Base-by-base conservation (phyloP, 108 stramenopile species). In the Cyclotella baltica region DNA sequence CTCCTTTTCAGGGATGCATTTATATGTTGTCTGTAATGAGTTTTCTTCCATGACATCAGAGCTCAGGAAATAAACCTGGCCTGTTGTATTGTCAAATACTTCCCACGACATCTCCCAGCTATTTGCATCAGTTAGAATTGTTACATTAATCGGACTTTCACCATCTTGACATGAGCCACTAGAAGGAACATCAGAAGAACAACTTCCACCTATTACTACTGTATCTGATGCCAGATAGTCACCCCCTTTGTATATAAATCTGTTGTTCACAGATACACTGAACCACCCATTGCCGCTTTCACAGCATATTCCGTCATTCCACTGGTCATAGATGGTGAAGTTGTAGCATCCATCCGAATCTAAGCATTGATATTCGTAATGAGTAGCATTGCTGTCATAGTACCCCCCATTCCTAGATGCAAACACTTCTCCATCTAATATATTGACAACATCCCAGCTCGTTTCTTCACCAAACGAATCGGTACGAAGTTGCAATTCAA, bases 31-130 rank as follows among this genome's bases (percentile, higher is more conserved):
- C 3, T 64, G 63, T 0, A 46, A 3, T 27, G 38, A 43, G 46
- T 64, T 64, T 46, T 43, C 38, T 28, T 18, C 61, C 61, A 46
- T 64, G 23, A 30, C 38, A 22, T 40, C 38, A 25, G 63, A 47
- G 18, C 30, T 59, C 23, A 43, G 37, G 25, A 1, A 27, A 46
- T 64, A 64, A 25, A 64, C 46, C 63, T 64, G 43, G 25, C 63
- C 63, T 16, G 63, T 64, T 27, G 23, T 27, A 23, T 25, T 33
- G 13, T 64, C 43, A 28, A 30, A 64, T 27, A 64, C 20, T 47
- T 64, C 63, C 63, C 63, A 64, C 63, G 63, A 46, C 33, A 15
- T 61, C 38, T 62, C 61, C 61, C 61, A 62, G 16, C 61, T n/a
- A n/a, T 29, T 1, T n/a, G n/a, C 31, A 34, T 62, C 63, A 23